These are phyloP conservation scores for Microthyrium microscopicum DNA, from an alignment of 2,329 filamentous ascomycete species.

Conservation along the genomic window DNA sequence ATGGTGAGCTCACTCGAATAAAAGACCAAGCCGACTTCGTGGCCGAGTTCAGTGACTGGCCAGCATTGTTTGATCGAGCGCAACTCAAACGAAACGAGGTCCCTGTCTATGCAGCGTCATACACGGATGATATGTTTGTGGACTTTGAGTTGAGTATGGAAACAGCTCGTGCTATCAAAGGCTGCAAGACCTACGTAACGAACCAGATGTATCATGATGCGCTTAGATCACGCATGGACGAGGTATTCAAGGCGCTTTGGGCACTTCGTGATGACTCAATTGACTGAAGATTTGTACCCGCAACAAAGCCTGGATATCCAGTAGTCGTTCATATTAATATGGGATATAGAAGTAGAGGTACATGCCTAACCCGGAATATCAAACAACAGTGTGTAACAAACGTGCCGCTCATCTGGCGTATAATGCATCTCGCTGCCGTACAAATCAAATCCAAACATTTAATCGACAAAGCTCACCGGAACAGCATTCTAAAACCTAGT, in stretches of 20 bases:
- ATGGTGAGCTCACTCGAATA: conserved; percentile 56
- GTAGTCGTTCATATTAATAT: too few species aligned
- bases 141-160: conserved; percentile 57
- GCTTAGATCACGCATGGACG: conserved; percentile 53
- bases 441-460: too few species aligned
- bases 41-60: conserved; percentile 54
- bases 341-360: too few species aligned
- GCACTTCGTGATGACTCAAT: conserved; percentile 54
- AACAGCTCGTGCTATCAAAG: conserved; percentile 58
- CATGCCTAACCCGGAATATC: too few species aligned
- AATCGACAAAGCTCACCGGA: too few species aligned
- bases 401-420: too few species aligned
- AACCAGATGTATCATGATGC: conserved; percentile 82
- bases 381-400: too few species aligned
- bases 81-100: conserved; percentile 63
- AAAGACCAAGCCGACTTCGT: conserved; percentile 53
- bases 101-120: conserved; percentile 72
- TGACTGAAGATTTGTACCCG: conserved; percentile 28
- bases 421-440: too few species aligned
- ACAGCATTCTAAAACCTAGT: too few species aligned
- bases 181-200: conserved; percentile 66
- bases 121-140: conserved; percentile 84
- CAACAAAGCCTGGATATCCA: background rate
- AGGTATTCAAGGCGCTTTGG: conserved; percentile 63
- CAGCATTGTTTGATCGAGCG: conserved; percentile 55